Base-by-base conservation (phyloP, 306 rosid genomes). In the Corylus americana region DNA sequence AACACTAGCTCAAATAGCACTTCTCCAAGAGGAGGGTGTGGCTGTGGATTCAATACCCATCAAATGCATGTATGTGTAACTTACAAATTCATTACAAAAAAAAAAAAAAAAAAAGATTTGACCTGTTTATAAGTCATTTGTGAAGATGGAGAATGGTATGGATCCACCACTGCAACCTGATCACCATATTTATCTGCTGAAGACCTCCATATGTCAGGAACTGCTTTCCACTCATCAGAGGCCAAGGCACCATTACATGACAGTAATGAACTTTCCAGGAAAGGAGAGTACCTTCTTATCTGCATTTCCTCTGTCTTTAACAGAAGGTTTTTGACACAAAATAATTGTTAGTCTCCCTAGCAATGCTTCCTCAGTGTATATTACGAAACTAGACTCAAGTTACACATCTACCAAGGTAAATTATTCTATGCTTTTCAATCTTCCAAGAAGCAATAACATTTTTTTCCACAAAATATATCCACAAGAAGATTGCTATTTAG, bases 191-290 rank as follows among this genome's bases (percentile, higher is more conserved):
- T 95, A 82, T 95, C 96, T 0, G 98, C 91, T 48, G 98, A 86
- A 82, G 88, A 81, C 87, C 92, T 90, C 98, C 98, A 95, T 78
- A 95, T 91, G 86, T 95, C 98, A 70, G 98, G 98, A 84, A 95
- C 97, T 18, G 98, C 86, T 82, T 85, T 86, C 98, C 97, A 95
- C 80, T 91, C 95, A 62, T 81, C 91, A 13, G 88, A 79, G 7
- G 86, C 87, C 74, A 55, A 67, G 70, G 42, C 68, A 55, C 81
- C 91, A 80, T 77, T 82, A 72, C 74, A 78, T 27, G 82, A 74
- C 76, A 86, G 85, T 17, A 86, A 79, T 20, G 88, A 90, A 77
- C 93, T 88, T 89, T 92, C 97, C 27, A 92, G 88, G 80, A 90
- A 74, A 18, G 97, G 98, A n/a, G 95, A 87, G 80, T 83, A 92